These are phyloP conservation scores for Ceratocystiopsis brevicomis DNA, from an alignment of 2,329 filamentous ascomycete species.

Conservation along the genomic window DNA sequence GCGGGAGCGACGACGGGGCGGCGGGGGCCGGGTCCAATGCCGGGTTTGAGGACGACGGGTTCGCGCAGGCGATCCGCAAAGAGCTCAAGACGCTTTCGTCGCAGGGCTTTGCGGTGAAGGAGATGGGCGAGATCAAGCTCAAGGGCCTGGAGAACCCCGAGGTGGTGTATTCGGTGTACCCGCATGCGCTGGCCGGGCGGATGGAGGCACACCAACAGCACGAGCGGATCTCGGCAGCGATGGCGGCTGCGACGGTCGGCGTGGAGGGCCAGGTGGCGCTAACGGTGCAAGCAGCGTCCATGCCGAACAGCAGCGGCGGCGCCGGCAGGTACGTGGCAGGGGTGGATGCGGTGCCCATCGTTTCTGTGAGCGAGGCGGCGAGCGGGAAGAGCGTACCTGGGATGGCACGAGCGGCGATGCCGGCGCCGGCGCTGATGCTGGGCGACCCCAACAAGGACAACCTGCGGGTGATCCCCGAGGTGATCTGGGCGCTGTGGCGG, in stretches of 20 bases:
- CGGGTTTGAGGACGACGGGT: constrained; percentile 57
- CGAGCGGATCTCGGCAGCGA: constrained; percentile 16
- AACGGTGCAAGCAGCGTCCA: no score
- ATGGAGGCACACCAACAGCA: constrained; percentile 46
- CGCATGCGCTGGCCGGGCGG: constrained; percentile 67
- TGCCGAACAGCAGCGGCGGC: background rate
- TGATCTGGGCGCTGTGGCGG: constrained; percentile 79
- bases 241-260: constrained; percentile 11
- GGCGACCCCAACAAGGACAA: constrained; percentile 1
- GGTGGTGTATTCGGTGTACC: constrained; percentile 87
- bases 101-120: constrained; percentile 92
- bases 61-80: constrained; percentile 61
- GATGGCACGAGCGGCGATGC: background rate
- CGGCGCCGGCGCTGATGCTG: constrained; percentile 1
- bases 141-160: constrained; percentile 97
- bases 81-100: constrained; percentile 74
- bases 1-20: constrained; percentile 27
- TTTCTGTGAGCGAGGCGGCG: background rate
- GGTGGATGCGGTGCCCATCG: no score
- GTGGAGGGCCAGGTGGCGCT: background rate
- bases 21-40: constrained; percentile 15
- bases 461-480: constrained; percentile 29
- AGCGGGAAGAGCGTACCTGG: background rate
- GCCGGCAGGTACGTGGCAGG: background rate
- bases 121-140: constrained; percentile 76